A percentile compares a stretch with the other conserved stretches of the same genome.
phyloP scores from a whole-genome alignment of 305 asterid genomes.

The Fraxinus dipetala region DNA sequence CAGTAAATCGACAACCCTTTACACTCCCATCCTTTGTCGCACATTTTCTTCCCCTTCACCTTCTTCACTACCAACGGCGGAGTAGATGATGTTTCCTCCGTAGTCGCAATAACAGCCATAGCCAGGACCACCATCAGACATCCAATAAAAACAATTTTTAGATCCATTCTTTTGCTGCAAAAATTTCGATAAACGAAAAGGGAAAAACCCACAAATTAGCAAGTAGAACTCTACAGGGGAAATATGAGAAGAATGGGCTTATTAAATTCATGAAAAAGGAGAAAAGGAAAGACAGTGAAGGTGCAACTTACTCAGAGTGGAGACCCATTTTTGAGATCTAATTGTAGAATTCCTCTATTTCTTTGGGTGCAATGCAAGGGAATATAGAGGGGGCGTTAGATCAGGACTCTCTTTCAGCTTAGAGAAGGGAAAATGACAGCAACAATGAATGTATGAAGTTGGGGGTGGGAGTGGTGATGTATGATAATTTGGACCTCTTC shows the following conservation, averaged over 20 bases:
- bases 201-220: not conserved
- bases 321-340: constrained; percentile 13
- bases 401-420: constrained; percentile 35
- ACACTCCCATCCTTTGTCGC: constrained; percentile 82
- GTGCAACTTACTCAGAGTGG: not conserved
- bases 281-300: constrained; percentile 17
- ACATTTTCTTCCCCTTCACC: constrained; percentile 58
- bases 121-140: constrained; percentile 24
- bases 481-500: not conserved
- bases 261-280: constrained; percentile 13
- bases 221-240: not conserved
- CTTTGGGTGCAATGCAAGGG: constrained; percentile 36
- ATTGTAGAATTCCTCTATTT: constrained; percentile 8
- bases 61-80: constrained; percentile 41
- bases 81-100: constrained; percentile 13
- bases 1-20: constrained; percentile 47
- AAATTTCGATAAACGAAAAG: not conserved
- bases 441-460: not conserved
- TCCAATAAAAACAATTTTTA: constrained; percentile 19
- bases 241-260: not conserved
- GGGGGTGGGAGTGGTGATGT: not conserved
- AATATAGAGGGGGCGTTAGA: constrained; percentile 27
- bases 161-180: constrained; percentile 27
- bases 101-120: constrained; percentile 20
- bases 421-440: not conserved